Conservation (phyloP, 257 asterid species). For the Ophiorrhiza pumila region DNA sequence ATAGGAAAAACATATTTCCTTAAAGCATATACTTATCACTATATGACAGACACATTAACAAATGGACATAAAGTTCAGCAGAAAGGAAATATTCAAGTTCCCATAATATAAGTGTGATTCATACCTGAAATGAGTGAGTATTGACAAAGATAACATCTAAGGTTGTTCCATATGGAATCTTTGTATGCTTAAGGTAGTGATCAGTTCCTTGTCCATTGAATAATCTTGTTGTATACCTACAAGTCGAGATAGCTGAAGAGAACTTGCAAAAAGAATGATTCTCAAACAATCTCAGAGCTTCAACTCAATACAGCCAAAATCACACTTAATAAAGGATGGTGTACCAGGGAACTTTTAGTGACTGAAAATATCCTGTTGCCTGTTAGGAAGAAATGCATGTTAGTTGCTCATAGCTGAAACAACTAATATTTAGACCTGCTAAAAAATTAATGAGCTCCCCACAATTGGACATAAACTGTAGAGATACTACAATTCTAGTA, state of each 20-base stretch:
- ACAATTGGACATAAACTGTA: background rate
- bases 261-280: constrained; percentile 14
- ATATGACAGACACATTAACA: background rate
- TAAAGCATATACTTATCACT: too few species aligned
- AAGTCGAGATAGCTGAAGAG: constrained; percentile 20
- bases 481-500: background rate
- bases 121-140: constrained; percentile 51
- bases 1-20: background rate
- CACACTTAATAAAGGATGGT: constrained; percentile 4
- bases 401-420: background rate
- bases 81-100: background rate
- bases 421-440: background rate
- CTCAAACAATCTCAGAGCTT: constrained; percentile 8
- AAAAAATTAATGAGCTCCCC: background rate
- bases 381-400: constrained; percentile 30
- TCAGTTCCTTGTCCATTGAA: constrained; percentile 27
- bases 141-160: constrained; percentile 51
- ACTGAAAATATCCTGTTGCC: constrained; percentile 40
- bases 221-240: constrained; percentile 52
- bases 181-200: constrained; percentile 34
- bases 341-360: constrained; percentile 55
- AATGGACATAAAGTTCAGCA: background rate
- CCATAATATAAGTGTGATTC: constrained; percentile 1
- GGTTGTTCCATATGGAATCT: constrained; percentile 35
- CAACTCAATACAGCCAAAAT: background rate